These are phyloP conservation scores for Leccinum subrobustum DNA, from an alignment of 1,284 basidiomycete species.

Conservation along the genomic window DNA sequence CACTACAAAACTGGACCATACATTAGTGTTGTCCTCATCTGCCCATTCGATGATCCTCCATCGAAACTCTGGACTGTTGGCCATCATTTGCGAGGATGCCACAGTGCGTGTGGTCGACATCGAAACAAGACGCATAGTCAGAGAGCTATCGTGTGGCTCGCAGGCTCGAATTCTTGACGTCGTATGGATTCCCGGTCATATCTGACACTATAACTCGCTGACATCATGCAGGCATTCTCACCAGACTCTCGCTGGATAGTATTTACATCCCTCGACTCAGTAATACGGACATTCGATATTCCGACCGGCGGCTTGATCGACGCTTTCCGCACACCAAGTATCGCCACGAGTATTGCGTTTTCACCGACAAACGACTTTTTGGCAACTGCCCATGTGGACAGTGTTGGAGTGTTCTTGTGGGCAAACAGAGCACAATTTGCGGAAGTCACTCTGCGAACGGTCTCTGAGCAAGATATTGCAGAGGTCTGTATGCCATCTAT, in stretches of 20 bases:
- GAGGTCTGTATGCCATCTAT: conserved; percentile 80
- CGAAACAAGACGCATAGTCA: conserved; percentile 84
- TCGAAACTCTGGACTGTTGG: conserved; percentile 84
- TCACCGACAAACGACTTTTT: conserved; percentile 96
- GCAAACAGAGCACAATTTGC: conserved; percentile 94
- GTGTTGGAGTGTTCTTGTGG: conserved; percentile 94
- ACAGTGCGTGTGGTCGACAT: conserved; percentile 86
- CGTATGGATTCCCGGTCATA: conserved; percentile 43
- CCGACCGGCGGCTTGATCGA: conserved; percentile 92
- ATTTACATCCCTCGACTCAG: conserved; percentile 84
- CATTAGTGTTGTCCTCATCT: conserved; percentile 66
- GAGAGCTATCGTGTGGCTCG: conserved; percentile 79
- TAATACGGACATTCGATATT: conserved; percentile 95
- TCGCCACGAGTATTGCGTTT: conserved; percentile 89
- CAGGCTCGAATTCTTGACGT: conserved; percentile 81
- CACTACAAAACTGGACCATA: conserved; percentile 70
- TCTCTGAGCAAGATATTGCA: conserved; percentile 73
- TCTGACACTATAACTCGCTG: conserved; percentile 1
- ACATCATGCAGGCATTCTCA: conserved; percentile 72
- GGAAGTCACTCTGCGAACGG: conserved; percentile 79
- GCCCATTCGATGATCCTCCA: conserved; percentile 78
- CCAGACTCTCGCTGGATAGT: conserved; percentile 94
- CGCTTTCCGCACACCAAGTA: conserved; percentile 86
- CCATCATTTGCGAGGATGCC: conserved; percentile 84
- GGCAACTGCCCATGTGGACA: conserved; percentile 93